Evolutionary conservation across 331 rosid species (phyloP).

Genomic region (Quercus lobata): DNA sequence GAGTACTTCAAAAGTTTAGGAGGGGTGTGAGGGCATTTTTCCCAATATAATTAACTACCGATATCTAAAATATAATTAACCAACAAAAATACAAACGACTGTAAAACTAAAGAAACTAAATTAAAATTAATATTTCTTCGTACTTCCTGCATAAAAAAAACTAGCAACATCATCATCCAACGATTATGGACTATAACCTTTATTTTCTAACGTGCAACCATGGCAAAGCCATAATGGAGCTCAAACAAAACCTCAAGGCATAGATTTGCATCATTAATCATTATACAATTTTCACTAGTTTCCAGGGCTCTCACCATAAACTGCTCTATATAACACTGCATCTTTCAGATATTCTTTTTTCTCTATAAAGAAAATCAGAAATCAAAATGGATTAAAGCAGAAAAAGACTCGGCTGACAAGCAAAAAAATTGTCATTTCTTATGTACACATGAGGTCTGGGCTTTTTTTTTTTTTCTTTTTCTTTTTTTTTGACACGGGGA

Average conservation of each 20-base stretch:
- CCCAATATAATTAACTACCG: no score
- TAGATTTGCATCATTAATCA: neutral
- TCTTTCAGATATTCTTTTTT: neutral
- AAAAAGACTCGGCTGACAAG: neutral
- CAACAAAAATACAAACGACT: no score
- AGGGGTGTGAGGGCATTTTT: no score
- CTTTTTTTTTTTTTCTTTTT: neutral
- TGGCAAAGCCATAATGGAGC: neutral
- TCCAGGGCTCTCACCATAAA: neutral
- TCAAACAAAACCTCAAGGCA: neutral
- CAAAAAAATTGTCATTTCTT: constrained; percentile 7
- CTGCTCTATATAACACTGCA: neutral
- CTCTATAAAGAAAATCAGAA: neutral
- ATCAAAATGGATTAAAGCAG: constrained; percentile 12
- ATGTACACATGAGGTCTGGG: constrained; percentile 27
- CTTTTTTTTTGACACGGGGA: neutral
- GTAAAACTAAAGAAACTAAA: no score
- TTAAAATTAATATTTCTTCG: no score
- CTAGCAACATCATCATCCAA: no score
- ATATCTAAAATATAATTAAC: no score
- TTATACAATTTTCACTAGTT: neutral
- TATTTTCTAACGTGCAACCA: neutral
- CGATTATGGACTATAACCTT: neutral
- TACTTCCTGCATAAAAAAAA: no score
- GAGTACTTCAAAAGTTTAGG: no score